These are phyloP conservation scores for Zostera marina DNA, from an alignment of 116 monocot species.

Conservation along the genomic window DNA sequence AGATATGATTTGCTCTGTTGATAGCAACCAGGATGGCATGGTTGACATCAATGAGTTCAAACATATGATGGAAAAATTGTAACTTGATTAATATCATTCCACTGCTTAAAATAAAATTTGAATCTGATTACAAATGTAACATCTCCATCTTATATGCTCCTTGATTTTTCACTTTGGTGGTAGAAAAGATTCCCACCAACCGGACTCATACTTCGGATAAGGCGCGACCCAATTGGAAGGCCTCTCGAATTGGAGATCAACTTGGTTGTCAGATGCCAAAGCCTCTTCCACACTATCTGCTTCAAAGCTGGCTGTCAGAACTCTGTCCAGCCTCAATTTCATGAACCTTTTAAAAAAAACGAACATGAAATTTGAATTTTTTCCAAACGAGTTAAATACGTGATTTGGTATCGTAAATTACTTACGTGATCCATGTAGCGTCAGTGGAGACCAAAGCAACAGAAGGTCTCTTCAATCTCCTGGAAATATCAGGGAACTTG, in stretches of 20 bases:
- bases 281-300: constrained; percentile 46
- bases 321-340: constrained; percentile 93
- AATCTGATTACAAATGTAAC: too few relatives aligned
- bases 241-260: constrained; percentile 65
- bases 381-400: too few relatives aligned
- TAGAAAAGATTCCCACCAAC: constrained; percentile 87
- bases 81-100: constrained; percentile 10
- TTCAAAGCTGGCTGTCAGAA: constrained; percentile 58
- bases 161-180: constrained; percentile 21
- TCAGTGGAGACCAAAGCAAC: constrained; percentile 90
- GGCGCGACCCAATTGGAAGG: constrained; percentile 83
- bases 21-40: constrained; percentile 36
- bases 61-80: constrained; percentile 42
- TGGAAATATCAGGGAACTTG: constrained; percentile 64
- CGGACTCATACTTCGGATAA: constrained; percentile 81
- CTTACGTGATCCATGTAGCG: constrained; percentile 80
- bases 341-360: constrained; percentile 43
- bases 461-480: constrained; percentile 65
- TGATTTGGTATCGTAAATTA: too few relatives aligned
- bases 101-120: too few relatives aligned
- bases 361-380: too few relatives aligned
- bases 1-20: constrained; percentile 54
- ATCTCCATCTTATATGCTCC: too few relatives aligned
- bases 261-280: constrained; percentile 36
- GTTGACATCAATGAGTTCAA: constrained; percentile 65